Evolutionary conservation across 2,329 filamentous ascomycete genomes (phyloP).

Genomic region (Acrocalymma vagum): DNA sequence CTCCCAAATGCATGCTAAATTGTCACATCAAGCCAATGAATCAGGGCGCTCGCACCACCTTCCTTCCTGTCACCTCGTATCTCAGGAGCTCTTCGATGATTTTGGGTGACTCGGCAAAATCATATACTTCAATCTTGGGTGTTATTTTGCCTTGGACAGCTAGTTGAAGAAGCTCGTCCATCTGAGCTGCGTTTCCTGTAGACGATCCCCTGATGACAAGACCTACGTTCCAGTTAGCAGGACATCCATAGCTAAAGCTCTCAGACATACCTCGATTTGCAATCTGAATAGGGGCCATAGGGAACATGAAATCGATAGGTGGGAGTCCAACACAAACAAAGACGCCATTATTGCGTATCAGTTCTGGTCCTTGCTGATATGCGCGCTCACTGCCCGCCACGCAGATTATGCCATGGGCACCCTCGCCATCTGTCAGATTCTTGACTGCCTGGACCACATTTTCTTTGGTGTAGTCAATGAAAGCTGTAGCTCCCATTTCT

Average conservation of each 20-base stretch:
- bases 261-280: slow-evolving; percentile 50
- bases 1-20: too few species aligned
- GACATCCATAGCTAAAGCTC: not conserved
- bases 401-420: slow-evolving; percentile 57
- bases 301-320: slow-evolving; percentile 52
- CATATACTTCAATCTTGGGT: slow-evolving; percentile 46
- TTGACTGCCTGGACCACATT: slow-evolving; percentile 51
- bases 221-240: slow-evolving; percentile 28
- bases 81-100: slow-evolving; percentile 44
- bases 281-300: slow-evolving; percentile 57
- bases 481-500: slow-evolving; percentile 75
- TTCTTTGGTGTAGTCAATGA: slow-evolving; percentile 77
- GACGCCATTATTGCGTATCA: slow-evolving; percentile 56
- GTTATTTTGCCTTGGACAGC: slow-evolving; percentile 53
- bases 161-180: slow-evolving; percentile 56
- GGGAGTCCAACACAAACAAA: slow-evolving; percentile 59
- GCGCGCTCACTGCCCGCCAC: slow-evolving; percentile 56
- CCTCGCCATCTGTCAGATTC: slow-evolving; percentile 51
- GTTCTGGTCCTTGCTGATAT: slow-evolving; percentile 53
- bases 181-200: slow-evolving; percentile 54
- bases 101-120: slow-evolving; percentile 44
- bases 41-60: slow-evolving; percentile 42
- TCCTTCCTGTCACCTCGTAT: slow-evolving; percentile 46
- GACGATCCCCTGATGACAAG: slow-evolving; percentile 57
- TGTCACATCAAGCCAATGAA: not conserved